Evolutionary conservation across 1,284 basidiomycete species (phyloP).

Genomic region (Leccinum angustisporum): DNA sequence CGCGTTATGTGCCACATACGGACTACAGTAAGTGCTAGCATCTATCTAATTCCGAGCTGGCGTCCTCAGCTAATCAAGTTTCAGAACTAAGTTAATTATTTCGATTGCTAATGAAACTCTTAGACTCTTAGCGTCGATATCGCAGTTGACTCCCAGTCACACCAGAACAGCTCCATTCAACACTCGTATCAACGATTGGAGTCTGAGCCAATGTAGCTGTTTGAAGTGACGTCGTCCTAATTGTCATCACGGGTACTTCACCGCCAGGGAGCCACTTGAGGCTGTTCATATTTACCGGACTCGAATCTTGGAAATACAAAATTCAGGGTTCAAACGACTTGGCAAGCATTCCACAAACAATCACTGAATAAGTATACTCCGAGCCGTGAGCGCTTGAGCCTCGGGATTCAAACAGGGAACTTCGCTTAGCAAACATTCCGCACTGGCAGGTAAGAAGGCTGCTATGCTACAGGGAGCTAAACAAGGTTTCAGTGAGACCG

Average conservation of each 20-base stretch:
- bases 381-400: too few relatives aligned
- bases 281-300: not conserved
- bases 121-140: not conserved
- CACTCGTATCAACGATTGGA: not conserved
- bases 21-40: not conserved
- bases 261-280: too few relatives aligned
- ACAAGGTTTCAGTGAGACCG: too few relatives aligned
- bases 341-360: not conserved
- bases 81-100: not conserved
- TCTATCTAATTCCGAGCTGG: not conserved
- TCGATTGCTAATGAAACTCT: not conserved
- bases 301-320: not conserved
- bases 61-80: not conserved
- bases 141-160: not conserved
- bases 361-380: too few relatives aligned
- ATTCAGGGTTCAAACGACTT: not conserved
- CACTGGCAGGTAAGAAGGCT: not conserved
- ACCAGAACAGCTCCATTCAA: too few relatives aligned
- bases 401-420: too few relatives aligned
- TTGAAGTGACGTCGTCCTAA: too few relatives aligned
- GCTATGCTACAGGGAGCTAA: too few relatives aligned
- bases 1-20: too few relatives aligned
- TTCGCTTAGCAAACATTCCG: too few relatives aligned
- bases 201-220: not conserved
- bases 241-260: too few relatives aligned